Percentiles rank a stretch among this genome's conserved stretches.
Conservation (phyloP, 2,329 filamentous ascomycete genomes). For the Pyricularia sp. region DNA sequence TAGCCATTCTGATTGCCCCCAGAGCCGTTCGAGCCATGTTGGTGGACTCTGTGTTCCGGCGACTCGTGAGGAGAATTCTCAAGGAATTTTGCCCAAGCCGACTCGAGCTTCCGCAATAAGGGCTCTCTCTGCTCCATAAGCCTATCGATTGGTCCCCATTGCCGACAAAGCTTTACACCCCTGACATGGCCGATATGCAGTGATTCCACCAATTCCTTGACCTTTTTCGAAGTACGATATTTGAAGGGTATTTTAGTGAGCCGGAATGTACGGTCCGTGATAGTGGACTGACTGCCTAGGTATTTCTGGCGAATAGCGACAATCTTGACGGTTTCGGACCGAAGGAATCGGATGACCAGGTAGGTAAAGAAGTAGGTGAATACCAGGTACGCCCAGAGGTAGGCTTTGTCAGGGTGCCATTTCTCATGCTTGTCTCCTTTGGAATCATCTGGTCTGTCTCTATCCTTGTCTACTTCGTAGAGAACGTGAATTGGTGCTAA, state of each 20-base stretch:
- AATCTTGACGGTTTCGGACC: slow-evolving; percentile 73
- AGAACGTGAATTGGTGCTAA: slow-evolving; percentile 78
- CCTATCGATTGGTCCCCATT: slow-evolving; percentile 77
- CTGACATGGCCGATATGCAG: slow-evolving; percentile 86
- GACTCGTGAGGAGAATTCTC: neutral
- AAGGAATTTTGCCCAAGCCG: slow-evolving; percentile 52
- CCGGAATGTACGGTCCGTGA: slow-evolving; percentile 89
- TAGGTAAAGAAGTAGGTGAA: slow-evolving; percentile 90
- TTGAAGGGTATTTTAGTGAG: slow-evolving; percentile 79
- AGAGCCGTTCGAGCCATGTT: neutral
- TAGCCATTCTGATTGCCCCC: slow-evolving; percentile 10
- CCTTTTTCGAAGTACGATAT: slow-evolving; percentile 69
- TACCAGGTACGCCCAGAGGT: slow-evolving; percentile 87
- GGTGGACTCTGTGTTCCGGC: neutral
- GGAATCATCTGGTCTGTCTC: neutral
- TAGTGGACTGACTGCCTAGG: slow-evolving; percentile 85
- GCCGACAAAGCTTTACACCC: slow-evolving; percentile 72
- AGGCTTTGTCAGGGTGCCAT: slow-evolving; percentile 33
- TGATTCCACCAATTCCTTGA: slow-evolving; percentile 80
- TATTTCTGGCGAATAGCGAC: slow-evolving; percentile 85
- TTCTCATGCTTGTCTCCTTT: slow-evolving; percentile 15
- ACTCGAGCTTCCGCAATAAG: slow-evolving; percentile 66
- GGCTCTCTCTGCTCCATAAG: slow-evolving; percentile 59
- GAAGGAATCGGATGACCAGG: slow-evolving; percentile 73
- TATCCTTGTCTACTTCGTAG: slow-evolving; percentile 29